A percentile compares a stretch with the other conserved stretches of the same genome.
These are phyloP conservation scores for Chenopodium album DNA, from an alignment of 148 eudicot species.

Conservation along the genomic window DNA sequence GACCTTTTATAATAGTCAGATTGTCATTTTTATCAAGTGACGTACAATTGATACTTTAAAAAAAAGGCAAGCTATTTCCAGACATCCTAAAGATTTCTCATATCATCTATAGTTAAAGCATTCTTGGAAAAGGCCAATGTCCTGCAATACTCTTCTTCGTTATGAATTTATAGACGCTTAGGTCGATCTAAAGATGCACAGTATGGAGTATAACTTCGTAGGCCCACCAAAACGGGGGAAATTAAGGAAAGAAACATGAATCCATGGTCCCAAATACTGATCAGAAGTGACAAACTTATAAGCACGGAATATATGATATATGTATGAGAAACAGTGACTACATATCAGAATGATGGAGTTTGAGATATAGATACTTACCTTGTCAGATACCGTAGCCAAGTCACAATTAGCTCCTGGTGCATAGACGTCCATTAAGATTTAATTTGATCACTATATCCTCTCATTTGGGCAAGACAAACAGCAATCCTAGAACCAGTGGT, in stretches of 20 bases:
- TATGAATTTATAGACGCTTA: background rate
- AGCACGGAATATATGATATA: no score
- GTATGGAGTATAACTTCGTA: background rate
- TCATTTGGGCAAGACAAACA: constrained; percentile 56
- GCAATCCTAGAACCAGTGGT: constrained; percentile 67
- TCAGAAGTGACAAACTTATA: background rate
- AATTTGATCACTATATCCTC: constrained; percentile 34
- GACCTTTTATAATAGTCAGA: no score
- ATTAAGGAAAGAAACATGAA: background rate
- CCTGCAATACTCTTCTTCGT: background rate
- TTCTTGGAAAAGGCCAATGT: background rate
- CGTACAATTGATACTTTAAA: background rate
- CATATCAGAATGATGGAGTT: background rate
- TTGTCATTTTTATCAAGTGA: no score
- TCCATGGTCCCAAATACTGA: background rate
- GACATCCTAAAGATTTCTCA: background rate
- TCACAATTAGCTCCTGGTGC: background rate
- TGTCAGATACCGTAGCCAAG: constrained; percentile 7
- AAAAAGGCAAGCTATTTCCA: background rate
- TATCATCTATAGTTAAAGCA: background rate
- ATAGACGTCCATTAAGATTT: constrained; percentile 17
- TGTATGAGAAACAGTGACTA: background rate
- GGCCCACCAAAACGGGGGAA: background rate
- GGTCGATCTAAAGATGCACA: background rate
- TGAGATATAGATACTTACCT: background rate